These are phyloP conservation scores for Blumeria graminis DNA, from an alignment of 2,329 filamentous ascomycete genomes.

Conservation along the genomic window DNA sequence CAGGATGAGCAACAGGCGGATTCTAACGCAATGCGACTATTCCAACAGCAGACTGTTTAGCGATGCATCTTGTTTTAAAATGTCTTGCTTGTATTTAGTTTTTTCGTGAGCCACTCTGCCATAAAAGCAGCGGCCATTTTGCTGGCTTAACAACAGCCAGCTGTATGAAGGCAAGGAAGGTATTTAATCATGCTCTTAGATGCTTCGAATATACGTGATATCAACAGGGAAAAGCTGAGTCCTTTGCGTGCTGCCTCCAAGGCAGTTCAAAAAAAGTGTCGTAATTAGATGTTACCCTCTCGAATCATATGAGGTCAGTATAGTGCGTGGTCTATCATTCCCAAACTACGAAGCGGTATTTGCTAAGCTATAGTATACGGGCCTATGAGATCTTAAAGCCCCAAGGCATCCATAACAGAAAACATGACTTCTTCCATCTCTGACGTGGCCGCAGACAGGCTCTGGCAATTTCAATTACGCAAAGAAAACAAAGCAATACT, in stretches of 20 bases:
- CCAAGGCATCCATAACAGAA: neutral
- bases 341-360: neutral
- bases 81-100: neutral
- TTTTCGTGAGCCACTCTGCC: too few relatives aligned
- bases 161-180: too few relatives aligned
- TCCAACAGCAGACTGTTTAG: conserved; percentile 14
- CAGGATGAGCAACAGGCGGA: too few relatives aligned
- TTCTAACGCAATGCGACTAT: conserved; percentile 13
- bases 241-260: too few relatives aligned
- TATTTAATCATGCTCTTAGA: too few relatives aligned
- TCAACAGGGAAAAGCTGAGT: too few relatives aligned
- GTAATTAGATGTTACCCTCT: neutral
- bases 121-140: too few relatives aligned
- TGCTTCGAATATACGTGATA: too few relatives aligned
- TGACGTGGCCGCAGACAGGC: conserved; percentile 4
- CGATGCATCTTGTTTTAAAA: conserved; percentile 11
- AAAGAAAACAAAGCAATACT: conserved; percentile 9
- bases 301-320: neutral
- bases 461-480: conserved; percentile 10
- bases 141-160: too few relatives aligned
- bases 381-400: neutral
- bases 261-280: neutral
- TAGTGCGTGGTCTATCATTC: neutral
- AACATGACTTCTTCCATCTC: neutral
- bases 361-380: neutral